Evolutionary conservation across 169 alveolate species (phyloP).

Genomic region (Neospora caninum): DNA sequence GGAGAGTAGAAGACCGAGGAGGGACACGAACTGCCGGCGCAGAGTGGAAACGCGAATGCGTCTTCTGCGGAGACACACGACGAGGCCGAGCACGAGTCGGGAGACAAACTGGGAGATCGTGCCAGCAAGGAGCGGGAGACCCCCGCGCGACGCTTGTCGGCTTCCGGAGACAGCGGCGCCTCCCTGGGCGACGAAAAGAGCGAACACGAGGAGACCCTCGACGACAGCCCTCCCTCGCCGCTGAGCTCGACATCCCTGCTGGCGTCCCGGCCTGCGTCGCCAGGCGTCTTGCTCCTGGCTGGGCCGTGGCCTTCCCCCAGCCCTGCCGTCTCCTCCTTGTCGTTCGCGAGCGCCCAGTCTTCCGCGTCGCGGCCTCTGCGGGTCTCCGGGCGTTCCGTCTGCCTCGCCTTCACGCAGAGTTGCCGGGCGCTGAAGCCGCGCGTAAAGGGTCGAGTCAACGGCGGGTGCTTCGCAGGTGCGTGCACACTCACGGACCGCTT

Average conservation of each 20-base stretch:
- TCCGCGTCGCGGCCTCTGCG: neutral
- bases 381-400: neutral
- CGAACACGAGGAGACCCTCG: too few relatives aligned
- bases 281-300: neutral
- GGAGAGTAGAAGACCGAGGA: slow-evolving; percentile 27
- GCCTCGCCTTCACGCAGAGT: neutral
- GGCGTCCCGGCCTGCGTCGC: neutral
- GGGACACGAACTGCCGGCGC: neutral
- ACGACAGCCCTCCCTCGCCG: too few relatives aligned
- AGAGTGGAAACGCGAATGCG: neutral
- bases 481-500: neutral
- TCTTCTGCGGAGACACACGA: too few relatives aligned
- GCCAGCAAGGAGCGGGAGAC: too few relatives aligned
- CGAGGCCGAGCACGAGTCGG: too few relatives aligned
- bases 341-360: neutral
- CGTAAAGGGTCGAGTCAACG: neutral
- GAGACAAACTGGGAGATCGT: too few relatives aligned
- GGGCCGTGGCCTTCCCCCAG: neutral
- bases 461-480: neutral
- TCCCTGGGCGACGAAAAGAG: too few relatives aligned
- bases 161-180: too few relatives aligned
- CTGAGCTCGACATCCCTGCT: too few relatives aligned
- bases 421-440: neutral
- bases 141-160: too few relatives aligned
- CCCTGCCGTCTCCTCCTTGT: neutral